Base-by-base conservation (phyloP, 352 stramenopile species). In the Hyphochytrium catenoides region DNA sequence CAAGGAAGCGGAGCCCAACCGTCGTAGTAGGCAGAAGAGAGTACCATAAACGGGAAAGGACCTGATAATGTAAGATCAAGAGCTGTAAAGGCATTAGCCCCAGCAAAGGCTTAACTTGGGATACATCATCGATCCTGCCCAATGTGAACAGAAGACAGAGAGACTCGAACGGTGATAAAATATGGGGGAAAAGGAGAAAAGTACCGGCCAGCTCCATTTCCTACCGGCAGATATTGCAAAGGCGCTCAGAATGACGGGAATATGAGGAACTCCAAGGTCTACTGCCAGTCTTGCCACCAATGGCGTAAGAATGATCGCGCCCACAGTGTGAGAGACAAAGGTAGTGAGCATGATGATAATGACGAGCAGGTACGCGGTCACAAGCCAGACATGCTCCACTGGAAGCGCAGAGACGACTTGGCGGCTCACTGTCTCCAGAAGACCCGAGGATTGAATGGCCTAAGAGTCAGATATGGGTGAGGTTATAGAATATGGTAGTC, bases 251-350 rank as follows among this genome's bases (percentile, higher is more conserved):
- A 83, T 76, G 20, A 82, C 68, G 12, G 71, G 65, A 40, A 82
- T 82, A 39, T 83, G 67, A 16, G 66, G 71, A 39, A 78, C 64
- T 8, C 68, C 69, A 24, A 81, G 75, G 34, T 82, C 63, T 33
- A 82, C 65, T 35, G 62, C 74, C 52, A 88, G 73, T 37, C 84
- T 55, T 14, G 88, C 69, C 43, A 91, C 89, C 39, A 91, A 81
- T 9, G 76, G 76, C 43, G 90, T 52, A 26, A 91, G 51, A 26
- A 91, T 86, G 43, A 91, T 81, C 30, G 75, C 77, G 31, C 72
- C 74, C 19, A 91, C 76, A 14, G 74, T 90, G 55, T 91, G 76
- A 39, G 73, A 89, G 27, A 90, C 74, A 34, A 91, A 90, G n/a
- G 76, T 90, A 12, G 76, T 85, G 17, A 91, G 57, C 31, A 54